Conservation (phyloP, 1,139 yeast genomes). For the Debaryomyces sp. region DNA sequence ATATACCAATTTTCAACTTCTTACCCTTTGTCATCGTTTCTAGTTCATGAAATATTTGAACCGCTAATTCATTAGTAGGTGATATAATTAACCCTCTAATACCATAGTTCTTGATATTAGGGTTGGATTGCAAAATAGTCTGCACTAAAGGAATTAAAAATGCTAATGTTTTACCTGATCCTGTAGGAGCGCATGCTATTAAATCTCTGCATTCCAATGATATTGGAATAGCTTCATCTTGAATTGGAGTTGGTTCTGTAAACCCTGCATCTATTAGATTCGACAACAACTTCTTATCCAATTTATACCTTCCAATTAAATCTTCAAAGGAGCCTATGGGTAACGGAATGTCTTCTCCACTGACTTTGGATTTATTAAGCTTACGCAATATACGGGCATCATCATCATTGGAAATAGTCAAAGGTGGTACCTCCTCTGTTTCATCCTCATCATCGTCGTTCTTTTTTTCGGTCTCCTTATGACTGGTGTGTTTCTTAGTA, state of each 20-base stretch:
- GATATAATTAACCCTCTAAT: conserved; percentile 80
- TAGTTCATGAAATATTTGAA: conserved; percentile 78
- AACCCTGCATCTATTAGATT: conserved; percentile 74
- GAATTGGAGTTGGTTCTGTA: conserved; percentile 88
- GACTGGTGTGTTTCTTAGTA: conserved; percentile 43
- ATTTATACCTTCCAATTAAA: conserved; percentile 63
- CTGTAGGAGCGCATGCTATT: conserved; percentile 30
- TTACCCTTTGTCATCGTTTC: conserved; percentile 55
- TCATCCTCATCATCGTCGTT: conserved; percentile 22
- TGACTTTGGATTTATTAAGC: conserved; percentile 59
- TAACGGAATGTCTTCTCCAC: conserved; percentile 78
- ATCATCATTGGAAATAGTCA: conserved; percentile 51
- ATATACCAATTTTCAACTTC: conserved; percentile 64
- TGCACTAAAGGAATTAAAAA: conserved; percentile 83
- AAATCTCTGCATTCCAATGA: conserved; percentile 67
- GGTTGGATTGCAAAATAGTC: conserved; percentile 33
- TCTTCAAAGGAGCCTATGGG: conserved; percentile 92
- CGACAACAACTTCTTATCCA: conserved; percentile 62
- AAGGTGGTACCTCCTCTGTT: conserved; percentile 36
- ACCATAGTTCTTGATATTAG: conserved; percentile 40
- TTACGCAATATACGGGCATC: conserved; percentile 64
- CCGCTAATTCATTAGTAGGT: conserved; percentile 85
- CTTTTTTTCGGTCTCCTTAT: conserved; percentile 18
- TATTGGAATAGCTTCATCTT: conserved; percentile 81
- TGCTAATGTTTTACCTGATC: conserved; percentile 91